Evolutionary conservation across 495 filamentous ascomycete species (phyloP).

Genomic region (Evansstolkia leycettana): DNA sequence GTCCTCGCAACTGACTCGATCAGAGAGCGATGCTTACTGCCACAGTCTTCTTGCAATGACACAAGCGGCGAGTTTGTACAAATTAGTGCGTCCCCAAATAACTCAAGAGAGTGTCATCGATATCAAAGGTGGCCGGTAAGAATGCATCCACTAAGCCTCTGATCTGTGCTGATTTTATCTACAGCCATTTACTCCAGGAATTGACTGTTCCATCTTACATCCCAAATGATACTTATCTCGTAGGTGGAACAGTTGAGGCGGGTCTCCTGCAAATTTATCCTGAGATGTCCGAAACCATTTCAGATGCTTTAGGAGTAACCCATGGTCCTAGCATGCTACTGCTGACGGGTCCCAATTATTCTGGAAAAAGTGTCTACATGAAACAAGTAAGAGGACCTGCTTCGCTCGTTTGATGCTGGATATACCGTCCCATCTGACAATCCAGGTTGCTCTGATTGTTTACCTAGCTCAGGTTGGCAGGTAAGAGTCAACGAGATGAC

Average conservation of each 20-base stretch:
- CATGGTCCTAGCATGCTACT: conserved; percentile 60
- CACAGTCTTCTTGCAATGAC: conserved; percentile 68
- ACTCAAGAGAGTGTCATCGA: conserved; percentile 58
- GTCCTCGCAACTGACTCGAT: not conserved
- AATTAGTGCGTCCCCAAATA: conserved; percentile 57
- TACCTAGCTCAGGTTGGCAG: conserved; percentile 88
- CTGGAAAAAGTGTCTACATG: conserved; percentile 91
- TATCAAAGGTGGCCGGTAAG: conserved; percentile 68
- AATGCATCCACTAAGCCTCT: not conserved
- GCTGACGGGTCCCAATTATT: conserved; percentile 90
- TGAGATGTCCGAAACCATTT: conserved; percentile 1
- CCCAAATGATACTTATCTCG: conserved; percentile 62
- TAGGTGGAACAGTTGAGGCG: conserved; percentile 43
- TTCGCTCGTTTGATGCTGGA: not conserved
- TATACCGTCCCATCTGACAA: not conserved
- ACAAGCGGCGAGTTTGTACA: conserved; percentile 64
- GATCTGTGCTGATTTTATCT: not conserved
- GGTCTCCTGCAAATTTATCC: not conserved
- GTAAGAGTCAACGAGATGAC: conserved; percentile 11
- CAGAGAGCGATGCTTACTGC: conserved; percentile 2
- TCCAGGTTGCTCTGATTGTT: conserved; percentile 67
- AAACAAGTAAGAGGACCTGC: conserved; percentile 50
- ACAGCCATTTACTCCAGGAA: conserved; percentile 78
- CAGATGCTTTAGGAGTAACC: conserved; percentile 2
- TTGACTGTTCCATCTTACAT: conserved; percentile 77